Percentiles rank a stretch among this genome's conserved stretches.
phyloP scores from a whole-genome alignment of 2,329 filamentous ascomycete genomes.

The Colletotrichum sp. region DNA sequence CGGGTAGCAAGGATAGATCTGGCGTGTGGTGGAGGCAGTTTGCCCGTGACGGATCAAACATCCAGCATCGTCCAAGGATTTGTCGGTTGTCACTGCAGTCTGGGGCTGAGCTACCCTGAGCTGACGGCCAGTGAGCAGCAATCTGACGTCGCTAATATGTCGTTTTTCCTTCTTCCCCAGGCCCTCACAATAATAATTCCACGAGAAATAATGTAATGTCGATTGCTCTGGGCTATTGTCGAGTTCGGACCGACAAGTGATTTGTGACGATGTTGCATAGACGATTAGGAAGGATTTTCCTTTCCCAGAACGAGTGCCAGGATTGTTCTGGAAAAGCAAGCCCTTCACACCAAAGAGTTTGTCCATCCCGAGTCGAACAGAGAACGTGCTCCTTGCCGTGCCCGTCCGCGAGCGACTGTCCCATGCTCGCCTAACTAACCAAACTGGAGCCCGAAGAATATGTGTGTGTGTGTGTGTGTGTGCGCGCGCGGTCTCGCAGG shows the following conservation, averaged over 20 bases:
- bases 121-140: neutral
- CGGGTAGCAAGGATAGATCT: slow-evolving; percentile 23
- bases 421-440: slow-evolving; percentile 6
- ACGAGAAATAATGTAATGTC: neutral
- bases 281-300: neutral
- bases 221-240: neutral
- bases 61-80: neutral
- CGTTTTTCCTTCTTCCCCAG: neutral
- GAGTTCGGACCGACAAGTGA: slow-evolving; percentile 5
- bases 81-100: neutral
- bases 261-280: neutral
- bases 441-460: neutral
- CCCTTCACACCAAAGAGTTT: neutral
- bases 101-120: neutral
- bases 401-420: slow-evolving; percentile 12
- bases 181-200: neutral
- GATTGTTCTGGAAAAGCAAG: slow-evolving; percentile 12
- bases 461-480: neutral
- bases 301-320: neutral
- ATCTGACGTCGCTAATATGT: neutral
- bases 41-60: slow-evolving; percentile 4
- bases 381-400: slow-evolving; percentile 10
- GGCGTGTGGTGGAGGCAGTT: slow-evolving; percentile 8
- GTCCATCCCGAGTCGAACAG: slow-evolving; percentile 14
- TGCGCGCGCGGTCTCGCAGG: neutral